Percentiles rank a stretch among this genome's conserved stretches.
These are phyloP conservation scores for Clavulina sp. DNA, from an alignment of 768 basidiomycete species.

Conservation along the genomic window DNA sequence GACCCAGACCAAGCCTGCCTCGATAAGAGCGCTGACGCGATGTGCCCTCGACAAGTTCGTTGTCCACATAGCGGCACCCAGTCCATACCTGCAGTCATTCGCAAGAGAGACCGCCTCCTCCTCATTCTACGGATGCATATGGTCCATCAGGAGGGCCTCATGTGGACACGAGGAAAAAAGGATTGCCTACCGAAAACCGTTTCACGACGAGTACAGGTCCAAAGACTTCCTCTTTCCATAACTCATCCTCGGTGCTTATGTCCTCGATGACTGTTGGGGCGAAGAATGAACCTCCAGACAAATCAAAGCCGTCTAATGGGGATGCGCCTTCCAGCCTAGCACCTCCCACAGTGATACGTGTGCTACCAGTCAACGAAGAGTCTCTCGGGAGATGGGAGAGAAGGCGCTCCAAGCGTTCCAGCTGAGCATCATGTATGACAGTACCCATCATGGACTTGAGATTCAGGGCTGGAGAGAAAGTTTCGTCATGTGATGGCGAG, in stretches of 20 bases:
- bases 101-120: slow-evolving; percentile 49
- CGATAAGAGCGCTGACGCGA: slow-evolving; percentile 47
- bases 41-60: slow-evolving; percentile 56
- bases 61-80: slow-evolving; percentile 74
- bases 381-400: slow-evolving; percentile 27
- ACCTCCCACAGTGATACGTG: slow-evolving; percentile 42
- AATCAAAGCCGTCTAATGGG: slow-evolving; percentile 50
- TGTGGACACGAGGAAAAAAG: background rate
- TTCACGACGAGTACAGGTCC: slow-evolving; percentile 68
- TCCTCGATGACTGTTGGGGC: slow-evolving; percentile 59
- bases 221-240: slow-evolving; percentile 76
- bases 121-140: slow-evolving; percentile 30
- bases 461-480: slow-evolving; percentile 37
- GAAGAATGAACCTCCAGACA: slow-evolving; percentile 57
- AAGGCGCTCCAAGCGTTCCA: slow-evolving; percentile 45
- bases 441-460: slow-evolving; percentile 61
- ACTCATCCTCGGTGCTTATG: slow-evolving; percentile 35
- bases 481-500: background rate
- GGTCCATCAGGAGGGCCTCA: background rate
- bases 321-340: slow-evolving; percentile 44
- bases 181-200: slow-evolving; percentile 26
- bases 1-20: slow-evolving; percentile 71
- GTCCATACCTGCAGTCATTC: slow-evolving; percentile 61
- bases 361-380: slow-evolving; percentile 14
- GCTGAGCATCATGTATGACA: slow-evolving; percentile 48